phyloP scores from a whole-genome alignment of 2,329 filamentous ascomycete species.

The Neonectria punicea region DNA sequence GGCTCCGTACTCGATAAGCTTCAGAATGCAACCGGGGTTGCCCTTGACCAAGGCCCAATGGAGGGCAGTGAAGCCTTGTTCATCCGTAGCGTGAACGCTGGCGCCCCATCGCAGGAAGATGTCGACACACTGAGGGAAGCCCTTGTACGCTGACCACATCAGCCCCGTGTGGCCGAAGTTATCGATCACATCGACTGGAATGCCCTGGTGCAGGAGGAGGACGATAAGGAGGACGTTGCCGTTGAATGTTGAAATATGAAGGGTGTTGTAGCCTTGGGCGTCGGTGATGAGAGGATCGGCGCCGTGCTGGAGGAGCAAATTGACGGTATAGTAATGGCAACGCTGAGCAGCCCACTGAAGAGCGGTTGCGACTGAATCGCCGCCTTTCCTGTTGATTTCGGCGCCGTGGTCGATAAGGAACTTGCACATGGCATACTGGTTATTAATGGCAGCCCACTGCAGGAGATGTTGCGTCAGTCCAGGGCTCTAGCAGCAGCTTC shows the following conservation, averaged over 20 bases:
- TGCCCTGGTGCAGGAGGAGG: slow-evolving; percentile 92
- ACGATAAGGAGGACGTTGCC: slow-evolving; percentile 92
- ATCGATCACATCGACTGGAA: slow-evolving; percentile 91
- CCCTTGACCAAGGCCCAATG: slow-evolving; percentile 98
- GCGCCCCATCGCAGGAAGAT: slow-evolving; percentile 94
- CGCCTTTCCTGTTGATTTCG: slow-evolving; percentile 94
- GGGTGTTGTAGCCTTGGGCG: slow-evolving; percentile 95
- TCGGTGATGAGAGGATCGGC: slow-evolving; percentile 94
- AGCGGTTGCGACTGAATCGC: slow-evolving; percentile 92
- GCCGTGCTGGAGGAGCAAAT: slow-evolving; percentile 89
- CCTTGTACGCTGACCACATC: slow-evolving; percentile 99
- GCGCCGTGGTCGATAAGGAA: slow-evolving; percentile 88
- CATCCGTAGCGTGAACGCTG: slow-evolving; percentile 88
- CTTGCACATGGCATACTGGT: slow-evolving; percentile 96
- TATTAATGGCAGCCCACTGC: slow-evolving; percentile 99
- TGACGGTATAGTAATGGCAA: slow-evolving; percentile 96
- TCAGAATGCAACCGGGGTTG: slow-evolving; percentile 87
- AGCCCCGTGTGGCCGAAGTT: slow-evolving; percentile 90
- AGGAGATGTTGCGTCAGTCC: slow-evolving; percentile 28
- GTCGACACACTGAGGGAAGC: slow-evolving; percentile 91
- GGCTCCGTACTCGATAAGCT: slow-evolving; percentile 93
- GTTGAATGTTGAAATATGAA: slow-evolving; percentile 97
- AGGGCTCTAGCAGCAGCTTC: not conserved
- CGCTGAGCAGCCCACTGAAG: slow-evolving; percentile 97
- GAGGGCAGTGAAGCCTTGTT: slow-evolving; percentile 92